A percentile compares a stretch with the other conserved stretches of the same genome.
These are phyloP conservation scores for Adansonia madagascariensis DNA, from an alignment of 441 rosid species.

Conservation along the genomic window DNA sequence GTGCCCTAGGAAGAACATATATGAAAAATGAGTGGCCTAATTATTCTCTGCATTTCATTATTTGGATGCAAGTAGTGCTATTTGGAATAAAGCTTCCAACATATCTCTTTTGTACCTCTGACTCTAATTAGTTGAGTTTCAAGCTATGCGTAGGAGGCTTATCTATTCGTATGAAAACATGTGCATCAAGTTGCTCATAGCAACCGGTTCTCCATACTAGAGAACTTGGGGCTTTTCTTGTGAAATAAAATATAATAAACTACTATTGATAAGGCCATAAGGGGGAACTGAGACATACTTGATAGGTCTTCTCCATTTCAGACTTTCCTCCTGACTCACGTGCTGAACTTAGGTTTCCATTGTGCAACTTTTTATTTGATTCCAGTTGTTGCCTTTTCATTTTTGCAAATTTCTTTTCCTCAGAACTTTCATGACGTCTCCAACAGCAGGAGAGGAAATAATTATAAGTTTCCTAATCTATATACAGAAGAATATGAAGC, in stretches of 20 bases:
- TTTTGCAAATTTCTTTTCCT: conserved; percentile 80
- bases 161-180: background rate
- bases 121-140: no score
- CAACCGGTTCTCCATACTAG: background rate
- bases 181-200: background rate
- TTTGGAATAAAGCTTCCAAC: no score
- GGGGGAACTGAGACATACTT: conserved; percentile 31
- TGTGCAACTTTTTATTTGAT: conserved; percentile 41
- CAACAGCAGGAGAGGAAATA: conserved; percentile 12
- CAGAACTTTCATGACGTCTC: conserved; percentile 85
- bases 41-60: background rate
- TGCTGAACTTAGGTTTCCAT: conserved; percentile 35
- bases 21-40: background rate
- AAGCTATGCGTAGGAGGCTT: background rate
- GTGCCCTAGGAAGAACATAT: conserved; percentile 4
- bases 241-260: background rate
- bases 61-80: no score
- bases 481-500: background rate
- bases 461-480: background rate
- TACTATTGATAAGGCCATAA: background rate
- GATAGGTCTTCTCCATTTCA: conserved; percentile 32
- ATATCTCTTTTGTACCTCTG: no score
- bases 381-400: conserved; percentile 57
- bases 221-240: background rate
- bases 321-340: conserved; percentile 22